Base-by-base conservation (phyloP, 106 monocot species). In the Dactylorhiza incarnata region DNA sequence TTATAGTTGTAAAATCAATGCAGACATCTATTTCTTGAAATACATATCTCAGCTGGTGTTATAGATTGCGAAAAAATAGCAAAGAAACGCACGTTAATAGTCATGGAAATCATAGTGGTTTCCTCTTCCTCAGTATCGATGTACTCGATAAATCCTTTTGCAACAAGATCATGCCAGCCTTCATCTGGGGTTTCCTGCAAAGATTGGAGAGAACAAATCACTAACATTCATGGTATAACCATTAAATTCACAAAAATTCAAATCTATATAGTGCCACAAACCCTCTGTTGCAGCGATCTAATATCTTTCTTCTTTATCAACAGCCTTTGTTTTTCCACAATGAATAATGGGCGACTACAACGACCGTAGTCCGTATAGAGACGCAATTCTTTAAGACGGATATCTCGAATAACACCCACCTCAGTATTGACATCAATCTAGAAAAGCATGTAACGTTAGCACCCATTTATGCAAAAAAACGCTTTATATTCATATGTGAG, bases 41-140 rank as follows among this genome's bases (percentile, higher is more conserved):
- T 62, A 65, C 10, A 65, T 12, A 29, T 65, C 26, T 65, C 10
- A 65, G 11, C 26, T 26, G 65, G 29, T 29, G 11, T 65, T 65
- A 65, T 4, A 65, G 11, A 65, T 26, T 5, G 12, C 24, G 14
- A 8, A 65, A 29, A 5, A 6, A 65, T 65, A 29, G 53, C 8
- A 63, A 47, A 69, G 26, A 53, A 49, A 94, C 87, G 89, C 55
- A 94, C 96, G 80, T 94, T 97, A 53, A 97, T 93, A 44, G 96
- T 97, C 96, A 97, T 97, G 8, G 96, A 93, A 70, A 97, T 97
- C 96, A 97, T 93, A 14, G 96, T 94, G 71, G 93, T 94, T 58
- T 93, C 96, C 81, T 97, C 96, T 85, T 97, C 96, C 82, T 93
- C 96, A 15, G 96, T 94, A 63, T 97, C 96, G 73, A 97, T 97